Evolutionary conservation across 2,329 filamentous ascomycete genomes (phyloP).

Genomic region (Neofusicoccum sp.): DNA sequence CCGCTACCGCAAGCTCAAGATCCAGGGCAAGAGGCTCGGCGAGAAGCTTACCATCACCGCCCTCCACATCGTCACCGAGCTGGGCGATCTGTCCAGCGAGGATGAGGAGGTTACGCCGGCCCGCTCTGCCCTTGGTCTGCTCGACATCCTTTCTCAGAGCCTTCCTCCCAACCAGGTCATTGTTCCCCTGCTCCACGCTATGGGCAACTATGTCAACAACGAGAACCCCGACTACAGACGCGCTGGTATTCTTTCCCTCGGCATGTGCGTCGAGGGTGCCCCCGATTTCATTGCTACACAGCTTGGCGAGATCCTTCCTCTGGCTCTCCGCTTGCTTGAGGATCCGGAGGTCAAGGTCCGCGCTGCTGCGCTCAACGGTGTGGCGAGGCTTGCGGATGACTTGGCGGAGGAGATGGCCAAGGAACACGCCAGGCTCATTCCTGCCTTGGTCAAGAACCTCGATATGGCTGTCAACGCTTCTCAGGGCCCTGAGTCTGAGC

Average conservation of each 20-base stretch:
- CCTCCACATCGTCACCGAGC: conserved; percentile 86
- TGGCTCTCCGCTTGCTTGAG: conserved; percentile 79
- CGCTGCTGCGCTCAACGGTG: conserved; percentile 81
- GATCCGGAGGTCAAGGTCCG: conserved; percentile 85
- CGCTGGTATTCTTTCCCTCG: conserved; percentile 87
- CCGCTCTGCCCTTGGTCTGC: conserved; percentile 79
- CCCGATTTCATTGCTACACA: conserved; percentile 97
- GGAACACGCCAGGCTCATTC: conserved; percentile 83
- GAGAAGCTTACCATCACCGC: conserved; percentile 85
- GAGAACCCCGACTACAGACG: conserved; percentile 78
- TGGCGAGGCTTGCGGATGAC: conserved; percentile 90
- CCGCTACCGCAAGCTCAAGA: conserved; percentile 91
- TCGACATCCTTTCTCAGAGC: conserved; percentile 86
- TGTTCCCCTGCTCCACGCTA: conserved; percentile 84
- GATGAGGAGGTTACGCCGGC: conserved; percentile 87
- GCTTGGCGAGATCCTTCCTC: conserved; percentile 80
- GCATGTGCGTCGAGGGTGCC: conserved; percentile 93
- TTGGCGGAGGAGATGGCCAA: conserved; percentile 86
- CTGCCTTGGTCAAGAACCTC: conserved; percentile 83
- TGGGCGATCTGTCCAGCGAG: conserved; percentile 70
- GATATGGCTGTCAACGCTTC: conserved; percentile 74
- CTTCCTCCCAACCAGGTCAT: conserved; percentile 93
- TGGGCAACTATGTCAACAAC: conserved; percentile 78
- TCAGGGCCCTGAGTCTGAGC: conserved; percentile 66
- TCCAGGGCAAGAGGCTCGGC: conserved; percentile 86